Conservation (phyloP, 177 flowering plant genomes). For the Tripterygium wilfordii region DNA sequence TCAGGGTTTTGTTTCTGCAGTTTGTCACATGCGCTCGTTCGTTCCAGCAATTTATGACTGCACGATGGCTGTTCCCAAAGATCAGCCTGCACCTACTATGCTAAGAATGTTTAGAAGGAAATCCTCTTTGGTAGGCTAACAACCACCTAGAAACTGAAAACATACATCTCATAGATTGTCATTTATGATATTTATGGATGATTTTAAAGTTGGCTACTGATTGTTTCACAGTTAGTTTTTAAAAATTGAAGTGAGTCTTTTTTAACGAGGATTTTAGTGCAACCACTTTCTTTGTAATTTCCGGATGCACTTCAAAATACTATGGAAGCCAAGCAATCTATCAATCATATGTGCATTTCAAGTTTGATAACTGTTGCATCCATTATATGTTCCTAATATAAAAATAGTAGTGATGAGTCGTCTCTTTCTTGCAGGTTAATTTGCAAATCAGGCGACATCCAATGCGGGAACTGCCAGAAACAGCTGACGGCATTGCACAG, state of each 20-base stretch:
- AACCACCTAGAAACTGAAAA: no score
- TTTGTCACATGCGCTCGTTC: constrained; percentile 71
- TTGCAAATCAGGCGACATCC: constrained; percentile 44
- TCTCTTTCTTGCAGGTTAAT: constrained; percentile 27
- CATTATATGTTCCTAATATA: background rate
- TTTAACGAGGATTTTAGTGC: no score
- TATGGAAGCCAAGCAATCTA: no score
- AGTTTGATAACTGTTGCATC: background rate
- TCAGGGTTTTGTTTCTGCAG: constrained; percentile 94
- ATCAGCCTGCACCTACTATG: constrained; percentile 71
- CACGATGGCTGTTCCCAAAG: constrained; percentile 63
- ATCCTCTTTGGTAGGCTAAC: constrained; percentile 64
- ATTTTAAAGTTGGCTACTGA: no score
- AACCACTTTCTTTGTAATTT: no score
- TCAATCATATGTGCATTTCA: background rate
- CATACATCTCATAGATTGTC: no score
- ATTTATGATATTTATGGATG: no score
- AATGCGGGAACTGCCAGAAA: constrained; percentile 76
- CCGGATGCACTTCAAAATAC: no score
- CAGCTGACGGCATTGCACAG: constrained; percentile 63
- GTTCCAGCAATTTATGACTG: constrained; percentile 93
- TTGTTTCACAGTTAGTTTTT: no score
- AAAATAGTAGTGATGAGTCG: background rate
- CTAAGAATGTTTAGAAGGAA: constrained; percentile 50
- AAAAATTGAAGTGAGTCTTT: no score